phyloP scores from a whole-genome alignment of 2,329 filamentous ascomycete species.

The Bipolaris bicolor region DNA sequence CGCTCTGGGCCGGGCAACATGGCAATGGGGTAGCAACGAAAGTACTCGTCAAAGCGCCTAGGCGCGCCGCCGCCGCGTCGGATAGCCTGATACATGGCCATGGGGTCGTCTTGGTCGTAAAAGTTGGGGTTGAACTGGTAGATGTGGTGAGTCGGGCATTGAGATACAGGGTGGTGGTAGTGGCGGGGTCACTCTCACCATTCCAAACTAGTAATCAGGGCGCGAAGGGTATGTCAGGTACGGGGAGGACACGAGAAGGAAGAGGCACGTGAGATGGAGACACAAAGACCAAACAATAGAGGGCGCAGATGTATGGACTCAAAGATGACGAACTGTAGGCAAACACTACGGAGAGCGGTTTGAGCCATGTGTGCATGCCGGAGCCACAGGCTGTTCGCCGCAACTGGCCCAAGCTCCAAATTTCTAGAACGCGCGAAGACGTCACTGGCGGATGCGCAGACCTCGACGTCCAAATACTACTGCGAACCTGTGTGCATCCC shows the following conservation, averaged over 20 bases:
- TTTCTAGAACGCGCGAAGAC: slow-evolving; percentile 19
- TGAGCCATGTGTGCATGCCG: slow-evolving; percentile 15
- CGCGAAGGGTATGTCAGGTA: neutral
- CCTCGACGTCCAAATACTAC: neutral
- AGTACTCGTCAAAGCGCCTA: slow-evolving; percentile 97
- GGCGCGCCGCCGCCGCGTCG: slow-evolving; percentile 56
- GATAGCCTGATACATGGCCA: slow-evolving; percentile 62
- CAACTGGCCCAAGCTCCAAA: slow-evolving; percentile 30
- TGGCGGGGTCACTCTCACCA: slow-evolving; percentile 43
- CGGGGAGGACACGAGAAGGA: neutral
- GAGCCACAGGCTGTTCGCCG: slow-evolving; percentile 10
- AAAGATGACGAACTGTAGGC: slow-evolving; percentile 18
- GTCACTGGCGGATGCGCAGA: slow-evolving; percentile 15
- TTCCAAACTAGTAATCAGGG: slow-evolving; percentile 19
- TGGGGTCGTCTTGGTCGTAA: slow-evolving; percentile 60
- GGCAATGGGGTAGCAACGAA: slow-evolving; percentile 91
- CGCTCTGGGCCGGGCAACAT: slow-evolving; percentile 93
- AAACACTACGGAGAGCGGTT: slow-evolving; percentile 28
- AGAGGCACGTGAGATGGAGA: neutral
- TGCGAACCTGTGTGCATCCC: neutral
- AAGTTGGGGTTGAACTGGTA: slow-evolving; percentile 53
- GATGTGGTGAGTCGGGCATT: slow-evolving; percentile 21
- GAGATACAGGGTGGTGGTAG: slow-evolving; percentile 18
- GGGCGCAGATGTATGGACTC: slow-evolving; percentile 4
- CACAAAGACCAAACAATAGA: slow-evolving; percentile 27